Conservation (phyloP, 768 basidiomycete species). For the Lentinus brumalis region DNA sequence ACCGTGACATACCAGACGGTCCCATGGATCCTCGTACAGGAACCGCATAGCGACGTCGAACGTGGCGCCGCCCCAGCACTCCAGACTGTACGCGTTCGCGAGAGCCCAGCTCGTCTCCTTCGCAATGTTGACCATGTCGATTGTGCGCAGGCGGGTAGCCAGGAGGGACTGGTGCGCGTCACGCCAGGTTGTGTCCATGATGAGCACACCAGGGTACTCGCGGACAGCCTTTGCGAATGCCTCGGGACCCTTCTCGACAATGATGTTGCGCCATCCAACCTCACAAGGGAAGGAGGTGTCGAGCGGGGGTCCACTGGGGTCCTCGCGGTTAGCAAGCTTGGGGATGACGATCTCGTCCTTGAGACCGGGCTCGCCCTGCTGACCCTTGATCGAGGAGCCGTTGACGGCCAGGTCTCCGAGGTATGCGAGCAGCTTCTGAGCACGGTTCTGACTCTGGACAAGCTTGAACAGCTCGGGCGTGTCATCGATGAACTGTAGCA, state of each 20-base stretch:
- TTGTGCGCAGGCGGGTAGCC: slow-evolving; percentile 93
- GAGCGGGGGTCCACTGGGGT: slow-evolving; percentile 70
- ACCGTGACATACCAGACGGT: slow-evolving; percentile 70
- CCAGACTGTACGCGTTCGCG: slow-evolving; percentile 92
- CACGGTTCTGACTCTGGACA: slow-evolving; percentile 96
- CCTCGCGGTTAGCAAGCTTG: slow-evolving; percentile 73
- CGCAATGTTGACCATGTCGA: slow-evolving; percentile 98
- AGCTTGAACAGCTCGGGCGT: slow-evolving; percentile 99
- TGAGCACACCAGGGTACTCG: slow-evolving; percentile 91
- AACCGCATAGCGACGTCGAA: slow-evolving; percentile 99
- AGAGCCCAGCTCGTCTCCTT: slow-evolving; percentile 96
- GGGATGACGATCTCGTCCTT: slow-evolving; percentile 87
- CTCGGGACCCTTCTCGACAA: slow-evolving; percentile 96
- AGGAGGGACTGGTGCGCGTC: slow-evolving; percentile 98
- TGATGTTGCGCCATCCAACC: slow-evolving; percentile 97
- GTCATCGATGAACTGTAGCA: slow-evolving; percentile 91
- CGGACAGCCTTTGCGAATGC: slow-evolving; percentile 98
- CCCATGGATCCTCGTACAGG: slow-evolving; percentile 99
- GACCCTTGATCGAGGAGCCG: slow-evolving; percentile 97
- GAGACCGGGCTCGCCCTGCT: slow-evolving; percentile 93
- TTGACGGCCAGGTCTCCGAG: slow-evolving; percentile 98
- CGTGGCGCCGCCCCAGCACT: slow-evolving; percentile 99
- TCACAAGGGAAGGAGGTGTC: slow-evolving; percentile 85
- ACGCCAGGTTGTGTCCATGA: slow-evolving; percentile 99
- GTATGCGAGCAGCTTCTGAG: slow-evolving; percentile 95